A percentile compares a stretch with the other conserved stretches of the same genome.
Conservation (phyloP, 2,329 filamentous ascomycete genomes). For the Xylaria sp. region DNA sequence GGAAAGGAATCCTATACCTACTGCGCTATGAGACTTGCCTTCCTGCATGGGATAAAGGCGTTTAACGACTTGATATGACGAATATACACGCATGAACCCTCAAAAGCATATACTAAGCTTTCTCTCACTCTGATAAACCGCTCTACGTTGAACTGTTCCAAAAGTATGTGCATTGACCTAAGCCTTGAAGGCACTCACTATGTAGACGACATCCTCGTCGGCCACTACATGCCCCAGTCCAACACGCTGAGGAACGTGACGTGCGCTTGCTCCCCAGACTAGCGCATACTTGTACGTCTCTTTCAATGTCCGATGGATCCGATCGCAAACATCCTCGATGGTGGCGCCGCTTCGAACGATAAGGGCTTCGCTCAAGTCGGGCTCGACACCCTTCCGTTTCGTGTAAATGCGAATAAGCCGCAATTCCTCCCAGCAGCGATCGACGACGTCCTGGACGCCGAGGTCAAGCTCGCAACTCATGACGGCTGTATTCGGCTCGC, state of each 20-base stretch:
- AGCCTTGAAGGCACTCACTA: slow-evolving; percentile 68
- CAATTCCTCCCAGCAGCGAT: slow-evolving; percentile 93
- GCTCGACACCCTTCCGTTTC: slow-evolving; percentile 91
- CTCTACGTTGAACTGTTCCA: slow-evolving; percentile 32
- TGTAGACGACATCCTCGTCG: slow-evolving; percentile 72
- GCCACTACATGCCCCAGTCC: slow-evolving; percentile 81
- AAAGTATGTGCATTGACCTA: slow-evolving; percentile 37
- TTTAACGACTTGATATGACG: slow-evolving; percentile 33
- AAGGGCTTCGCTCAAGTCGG: slow-evolving; percentile 86
- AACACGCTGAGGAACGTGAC: slow-evolving; percentile 92
- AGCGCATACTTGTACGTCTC: slow-evolving; percentile 99
- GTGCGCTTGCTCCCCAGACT: slow-evolving; percentile 95
- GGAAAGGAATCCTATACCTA: slow-evolving; percentile 10
- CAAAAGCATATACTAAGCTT: slow-evolving; percentile 6
- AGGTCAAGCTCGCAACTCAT: slow-evolving; percentile 98
- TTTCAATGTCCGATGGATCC: slow-evolving; percentile 91
- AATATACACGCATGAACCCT: slow-evolving; percentile 37
- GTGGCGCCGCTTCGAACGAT: slow-evolving; percentile 89
- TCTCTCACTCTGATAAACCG: not conserved
- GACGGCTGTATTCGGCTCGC: slow-evolving; percentile 91
- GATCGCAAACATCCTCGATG: slow-evolving; percentile 96
- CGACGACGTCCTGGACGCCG: slow-evolving; percentile 90
- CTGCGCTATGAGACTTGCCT: not conserved
- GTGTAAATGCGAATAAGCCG: slow-evolving; percentile 92
- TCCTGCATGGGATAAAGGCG: slow-evolving; percentile 8